A percentile compares a stretch with the other conserved stretches of the same genome.
These are phyloP conservation scores for Gamarada debralockiae DNA, from an alignment of 495 filamentous ascomycete species.

Conservation along the genomic window DNA sequence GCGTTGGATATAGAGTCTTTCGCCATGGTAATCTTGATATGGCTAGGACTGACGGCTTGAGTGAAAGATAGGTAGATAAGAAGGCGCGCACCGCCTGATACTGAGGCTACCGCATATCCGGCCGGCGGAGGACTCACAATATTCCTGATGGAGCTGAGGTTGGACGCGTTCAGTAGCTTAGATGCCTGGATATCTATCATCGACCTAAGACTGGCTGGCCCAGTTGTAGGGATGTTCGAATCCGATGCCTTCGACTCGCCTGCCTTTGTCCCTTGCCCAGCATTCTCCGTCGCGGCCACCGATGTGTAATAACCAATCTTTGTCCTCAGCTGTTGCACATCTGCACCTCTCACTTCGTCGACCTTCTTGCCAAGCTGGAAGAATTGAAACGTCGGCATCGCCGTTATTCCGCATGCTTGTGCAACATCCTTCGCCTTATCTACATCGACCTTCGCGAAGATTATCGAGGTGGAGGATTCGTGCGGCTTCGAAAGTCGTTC, in stretches of 20 bases:
- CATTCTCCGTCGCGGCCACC: background rate
- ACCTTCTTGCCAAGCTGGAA: slow-evolving; percentile 72
- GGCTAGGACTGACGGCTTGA: slow-evolving; percentile 10
- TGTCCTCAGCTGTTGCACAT: slow-evolving; percentile 19
- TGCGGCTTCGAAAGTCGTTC: slow-evolving; percentile 21
- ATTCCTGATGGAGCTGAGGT: no score
- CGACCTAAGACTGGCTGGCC: no score
- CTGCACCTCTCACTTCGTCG: slow-evolving; percentile 74
- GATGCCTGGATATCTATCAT: no score
- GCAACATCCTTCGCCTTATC: slow-evolving; percentile 74
- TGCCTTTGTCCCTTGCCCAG: no score
- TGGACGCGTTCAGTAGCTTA: no score
- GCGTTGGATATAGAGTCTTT: slow-evolving; percentile 18
- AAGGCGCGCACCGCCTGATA: slow-evolving; percentile 2
- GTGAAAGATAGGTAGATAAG: slow-evolving; percentile 20
- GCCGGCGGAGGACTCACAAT: no score
- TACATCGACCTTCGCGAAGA: slow-evolving; percentile 89
- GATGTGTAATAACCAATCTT: slow-evolving; percentile 23
- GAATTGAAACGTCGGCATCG: slow-evolving; percentile 90
- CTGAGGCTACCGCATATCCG: no score
- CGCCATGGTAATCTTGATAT: slow-evolving; percentile 15
- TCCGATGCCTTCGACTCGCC: no score
- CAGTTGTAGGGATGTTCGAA: no score
- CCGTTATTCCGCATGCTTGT: slow-evolving; percentile 73
- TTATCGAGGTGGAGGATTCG: slow-evolving; percentile 28